These are phyloP conservation scores for Hypoxylon sp. DNA, from an alignment of 2,329 filamentous ascomycete genomes.

Conservation along the genomic window DNA sequence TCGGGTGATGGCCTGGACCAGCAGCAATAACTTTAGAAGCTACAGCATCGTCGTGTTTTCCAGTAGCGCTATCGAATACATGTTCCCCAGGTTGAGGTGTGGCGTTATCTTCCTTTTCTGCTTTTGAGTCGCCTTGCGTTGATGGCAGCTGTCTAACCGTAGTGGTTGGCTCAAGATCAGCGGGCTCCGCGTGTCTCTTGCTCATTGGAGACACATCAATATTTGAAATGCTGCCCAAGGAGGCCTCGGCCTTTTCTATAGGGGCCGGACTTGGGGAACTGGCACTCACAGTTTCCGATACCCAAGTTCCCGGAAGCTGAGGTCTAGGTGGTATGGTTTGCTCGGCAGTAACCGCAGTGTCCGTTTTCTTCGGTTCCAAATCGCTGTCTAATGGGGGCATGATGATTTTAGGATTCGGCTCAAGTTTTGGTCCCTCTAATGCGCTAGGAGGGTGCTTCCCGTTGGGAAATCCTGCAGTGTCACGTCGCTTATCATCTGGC, in stretches of 20 bases:
- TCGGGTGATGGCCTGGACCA: slow-evolving; percentile 40
- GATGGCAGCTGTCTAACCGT: slow-evolving; percentile 42
- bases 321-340: slow-evolving; percentile 38
- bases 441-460: slow-evolving; percentile 38
- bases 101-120: slow-evolving; percentile 21
- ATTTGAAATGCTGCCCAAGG: slow-evolving; percentile 36
- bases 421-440: slow-evolving; percentile 43
- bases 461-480: slow-evolving; percentile 19
- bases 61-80: slow-evolving; percentile 36
- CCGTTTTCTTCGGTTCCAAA: slow-evolving; percentile 24
- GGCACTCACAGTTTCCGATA: slow-evolving; percentile 48
- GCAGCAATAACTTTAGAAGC: slow-evolving; percentile 43
- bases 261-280: slow-evolving; percentile 45
- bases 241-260: slow-evolving; percentile 40
- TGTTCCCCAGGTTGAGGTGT: slow-evolving; percentile 16
- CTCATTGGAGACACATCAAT: slow-evolving; percentile 36
- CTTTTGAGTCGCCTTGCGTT: slow-evolving; percentile 28
- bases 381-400: slow-evolving; percentile 27
- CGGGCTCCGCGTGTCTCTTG: slow-evolving; percentile 37
- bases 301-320: slow-evolving; percentile 51
- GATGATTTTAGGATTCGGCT: slow-evolving; percentile 37
- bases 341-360: slow-evolving; percentile 5
- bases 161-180: slow-evolving; percentile 44
- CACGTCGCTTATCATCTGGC: slow-evolving; percentile 15
- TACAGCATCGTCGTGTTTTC: slow-evolving; percentile 45